Percentiles rank a stretch among this genome's conserved stretches.
Conservation (phyloP, 1,284 basidiomycete species). For the Apiotrichum laibachii region DNA sequence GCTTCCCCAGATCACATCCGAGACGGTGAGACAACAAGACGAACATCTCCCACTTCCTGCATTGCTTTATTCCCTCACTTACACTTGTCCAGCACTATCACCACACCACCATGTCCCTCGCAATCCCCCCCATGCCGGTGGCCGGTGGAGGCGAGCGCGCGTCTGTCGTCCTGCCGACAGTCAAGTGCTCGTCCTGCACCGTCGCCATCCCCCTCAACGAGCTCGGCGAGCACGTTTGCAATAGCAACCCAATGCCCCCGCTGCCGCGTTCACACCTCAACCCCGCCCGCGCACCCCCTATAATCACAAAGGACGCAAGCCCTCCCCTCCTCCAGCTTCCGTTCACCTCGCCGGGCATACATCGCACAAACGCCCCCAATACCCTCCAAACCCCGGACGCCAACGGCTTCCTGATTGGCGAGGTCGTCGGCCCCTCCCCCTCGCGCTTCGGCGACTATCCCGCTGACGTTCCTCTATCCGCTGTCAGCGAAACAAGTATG, state of each 20-base stretch:
- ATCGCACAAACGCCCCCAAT: constrained; percentile 2
- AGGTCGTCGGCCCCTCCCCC: constrained; percentile 1
- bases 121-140: constrained; percentile 17
- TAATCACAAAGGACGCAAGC: not conserved
- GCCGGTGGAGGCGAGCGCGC: constrained; percentile 52
- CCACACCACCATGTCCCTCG: constrained; percentile 15
- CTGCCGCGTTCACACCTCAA: constrained; percentile 37
- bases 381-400: not conserved
- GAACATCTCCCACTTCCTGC: not conserved
- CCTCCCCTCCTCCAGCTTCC: constrained; percentile 8
- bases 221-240: constrained; percentile 72
- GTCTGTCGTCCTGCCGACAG: constrained; percentile 72
- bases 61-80: not conserved
- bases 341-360: not conserved
- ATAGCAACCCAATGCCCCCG: constrained; percentile 28
- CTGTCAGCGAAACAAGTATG: constrained; percentile 10
- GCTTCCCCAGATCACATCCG: not conserved
- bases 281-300: constrained; percentile 10
- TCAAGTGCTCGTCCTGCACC: constrained; percentile 76
- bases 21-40: not conserved
- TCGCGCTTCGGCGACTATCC: constrained; percentile 13
- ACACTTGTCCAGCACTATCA: not conserved
- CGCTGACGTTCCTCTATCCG: constrained; percentile 16
- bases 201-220: constrained; percentile 64
- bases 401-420: not conserved